Evolutionary conservation across 257 asterid genomes (phyloP).

Genomic region (Thymus mandschuricus): DNA sequence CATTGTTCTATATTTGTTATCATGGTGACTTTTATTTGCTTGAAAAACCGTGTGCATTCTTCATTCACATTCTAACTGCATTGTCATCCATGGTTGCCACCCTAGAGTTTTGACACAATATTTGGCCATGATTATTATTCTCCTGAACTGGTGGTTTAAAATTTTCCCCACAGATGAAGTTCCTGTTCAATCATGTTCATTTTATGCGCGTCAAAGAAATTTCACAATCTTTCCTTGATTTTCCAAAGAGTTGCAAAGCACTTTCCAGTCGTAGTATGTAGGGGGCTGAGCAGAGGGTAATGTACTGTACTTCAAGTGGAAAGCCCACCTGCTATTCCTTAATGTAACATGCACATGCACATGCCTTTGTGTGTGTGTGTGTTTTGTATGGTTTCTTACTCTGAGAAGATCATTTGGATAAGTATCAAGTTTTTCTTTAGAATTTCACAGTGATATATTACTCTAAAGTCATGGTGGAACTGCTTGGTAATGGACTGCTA

Average conservation of each 20-base stretch:
- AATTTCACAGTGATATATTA: background rate
- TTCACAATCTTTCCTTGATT: background rate
- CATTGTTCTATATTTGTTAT: background rate
- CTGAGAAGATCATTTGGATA: background rate
- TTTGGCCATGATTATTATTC: background rate
- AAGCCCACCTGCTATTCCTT: constrained; percentile 17
- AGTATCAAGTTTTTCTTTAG: background rate
- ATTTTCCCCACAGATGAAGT: background rate
- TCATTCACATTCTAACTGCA: background rate
- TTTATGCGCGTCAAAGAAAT: constrained; percentile 6
- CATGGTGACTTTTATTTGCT: constrained; percentile 2
- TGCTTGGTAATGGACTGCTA: background rate
- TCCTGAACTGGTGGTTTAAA: background rate
- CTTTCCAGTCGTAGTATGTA: constrained; percentile 1
- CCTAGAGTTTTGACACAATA: background rate
- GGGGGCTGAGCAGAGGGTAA: background rate
- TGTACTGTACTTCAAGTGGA: background rate
- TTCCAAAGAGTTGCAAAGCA: background rate
- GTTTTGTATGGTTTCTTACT: background rate
- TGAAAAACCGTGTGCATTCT: background rate
- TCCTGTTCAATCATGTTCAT: background rate
- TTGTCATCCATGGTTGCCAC: background rate
- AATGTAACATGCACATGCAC: background rate
- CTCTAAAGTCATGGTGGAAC: background rate
- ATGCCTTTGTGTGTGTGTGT: background rate